Evolutionary conservation across 805 yeast species (phyloP).

Genomic region (Kluyveromyces wickerhamii): DNA sequence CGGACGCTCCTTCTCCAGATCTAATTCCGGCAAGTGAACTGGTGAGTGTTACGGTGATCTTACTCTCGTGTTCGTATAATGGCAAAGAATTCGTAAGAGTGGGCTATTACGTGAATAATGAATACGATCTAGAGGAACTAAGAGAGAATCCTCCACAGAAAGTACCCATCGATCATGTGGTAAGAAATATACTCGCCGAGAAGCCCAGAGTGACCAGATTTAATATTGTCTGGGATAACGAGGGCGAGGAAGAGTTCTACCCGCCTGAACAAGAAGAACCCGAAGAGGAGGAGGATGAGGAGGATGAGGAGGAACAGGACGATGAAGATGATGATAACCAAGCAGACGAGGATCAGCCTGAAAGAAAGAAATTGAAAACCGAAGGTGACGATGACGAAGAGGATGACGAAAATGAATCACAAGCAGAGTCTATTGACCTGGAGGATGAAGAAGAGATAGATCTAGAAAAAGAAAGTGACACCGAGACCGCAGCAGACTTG

Average conservation of each 20-base stretch:
- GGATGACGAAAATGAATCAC: constrained; percentile 26
- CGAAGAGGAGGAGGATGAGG: constrained; percentile 58
- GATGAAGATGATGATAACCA: constrained; percentile 39
- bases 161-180: constrained; percentile 90
- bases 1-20: constrained; percentile 96
- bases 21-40: constrained; percentile 92
- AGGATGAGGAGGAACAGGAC: constrained; percentile 47
- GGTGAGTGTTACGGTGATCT: constrained; percentile 89
- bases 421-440: constrained; percentile 11
- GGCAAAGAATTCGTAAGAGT: constrained; percentile 94
- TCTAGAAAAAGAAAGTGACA: constrained; percentile 13
- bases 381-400: constrained; percentile 36
- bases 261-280: constrained; percentile 66
- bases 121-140: constrained; percentile 87
- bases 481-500: constrained; percentile 11
- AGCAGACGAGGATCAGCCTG: constrained; percentile 42
- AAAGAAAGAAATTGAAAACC: constrained; percentile 35
- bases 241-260: constrained; percentile 58
- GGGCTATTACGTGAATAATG: constrained; percentile 96
- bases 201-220: constrained; percentile 96
- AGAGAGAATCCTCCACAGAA: constrained; percentile 90
- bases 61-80: constrained; percentile 86
- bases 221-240: constrained; percentile 94
- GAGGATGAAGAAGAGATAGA: constrained; percentile 13
- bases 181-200: constrained; percentile 89